Evolutionary conservation across 106 monocot species (phyloP), one percentile per base, ranked within the genome.

Genomic region (Posidonia australis): DNA sequence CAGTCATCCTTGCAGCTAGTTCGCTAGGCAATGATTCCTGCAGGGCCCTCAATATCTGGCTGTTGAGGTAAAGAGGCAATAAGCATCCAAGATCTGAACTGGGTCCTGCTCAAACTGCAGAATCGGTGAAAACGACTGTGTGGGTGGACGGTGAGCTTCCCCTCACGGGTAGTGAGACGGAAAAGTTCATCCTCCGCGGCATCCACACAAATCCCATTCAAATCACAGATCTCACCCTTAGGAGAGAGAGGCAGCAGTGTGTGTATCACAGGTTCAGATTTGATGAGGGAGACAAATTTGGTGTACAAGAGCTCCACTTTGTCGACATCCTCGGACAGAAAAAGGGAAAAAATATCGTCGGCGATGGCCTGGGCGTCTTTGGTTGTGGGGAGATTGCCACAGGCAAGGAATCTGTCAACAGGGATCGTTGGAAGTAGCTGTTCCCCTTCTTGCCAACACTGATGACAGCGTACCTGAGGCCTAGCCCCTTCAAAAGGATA

Each of bases 101-200:
- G 93, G 89, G 66, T 94, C 93, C 81, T 94, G 93, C 78, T 94
- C 89, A 46, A 89, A 94, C 69, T 89, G 93, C 24, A 94, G 51
- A 44, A 94, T 89, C 2, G 89, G 83, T 0, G 93, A 93, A 74
- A 89, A 89, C 9, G 76, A 17, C 17, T 72, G 80, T 13, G 83
- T 89, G 6, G 80, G 73, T 0, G 81, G 43, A 89, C 86, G 0
- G 93, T 94, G 22, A 94, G 70, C 69, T 84, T 84, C 49, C 89
- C 89, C 49, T 93, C 93, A 46, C 80, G 86, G 60, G 93, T 94
- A 24, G 89, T 89, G 28, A 93, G 85, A 3, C 93, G 74, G 76
- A 93, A 93, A 46, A 93, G 73, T 75, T 93, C 93, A 28, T 93
- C 93, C 59, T 93, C 93, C 9, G 93, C 89, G 10, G 93, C 93